phyloP scores from a whole-genome alignment of 208 protist genomes.

The Naegleria fowleri region DNA sequence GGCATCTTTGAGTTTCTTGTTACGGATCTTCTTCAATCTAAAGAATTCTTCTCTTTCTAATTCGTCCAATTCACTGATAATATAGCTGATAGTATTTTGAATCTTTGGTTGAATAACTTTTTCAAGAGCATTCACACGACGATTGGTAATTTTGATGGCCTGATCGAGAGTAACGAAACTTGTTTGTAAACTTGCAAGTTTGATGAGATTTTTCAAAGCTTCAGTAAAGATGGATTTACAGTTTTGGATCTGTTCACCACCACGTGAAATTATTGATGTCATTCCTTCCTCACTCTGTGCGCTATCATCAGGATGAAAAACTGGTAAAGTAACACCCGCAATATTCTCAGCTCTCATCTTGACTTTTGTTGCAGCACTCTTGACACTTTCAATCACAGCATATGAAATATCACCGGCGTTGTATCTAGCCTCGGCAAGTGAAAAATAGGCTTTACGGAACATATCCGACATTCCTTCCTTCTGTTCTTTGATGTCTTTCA shows the following conservation, averaged over 20 bases:
- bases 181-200: conserved; percentile 93
- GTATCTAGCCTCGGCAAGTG: conserved; percentile 91
- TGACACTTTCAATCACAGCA: conserved; percentile 82
- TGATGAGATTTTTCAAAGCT: conserved; percentile 81
- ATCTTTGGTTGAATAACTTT: conserved; percentile 95
- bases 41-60: conserved; percentile 98
- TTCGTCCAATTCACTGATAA: conserved; percentile 96
- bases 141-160: conserved; percentile 98
- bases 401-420: conserved; percentile 90
- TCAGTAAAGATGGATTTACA: conserved; percentile 71
- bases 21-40: conserved; percentile 94
- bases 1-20: conserved; percentile 80
- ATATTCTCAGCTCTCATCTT: conserved; percentile 90
- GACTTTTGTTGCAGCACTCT: conserved; percentile 72
- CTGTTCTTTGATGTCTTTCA: conserved; percentile 81
- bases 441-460: conserved; percentile 75
- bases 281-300: conserved; percentile 34
- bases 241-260: conserved; percentile 90
- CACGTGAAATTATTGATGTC: conserved; percentile 57
- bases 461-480: conserved; percentile 57
- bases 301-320: conserved; percentile 67
- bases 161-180: conserved; percentile 93
- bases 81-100: conserved; percentile 95
- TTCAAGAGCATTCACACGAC: conserved; percentile 99
- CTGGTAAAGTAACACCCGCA: conserved; percentile 92